Evolutionary conservation across 805 yeast genomes (phyloP), one percentile per base, ranked within the genome.

Genomic region (Candida sphagnicola): DNA sequence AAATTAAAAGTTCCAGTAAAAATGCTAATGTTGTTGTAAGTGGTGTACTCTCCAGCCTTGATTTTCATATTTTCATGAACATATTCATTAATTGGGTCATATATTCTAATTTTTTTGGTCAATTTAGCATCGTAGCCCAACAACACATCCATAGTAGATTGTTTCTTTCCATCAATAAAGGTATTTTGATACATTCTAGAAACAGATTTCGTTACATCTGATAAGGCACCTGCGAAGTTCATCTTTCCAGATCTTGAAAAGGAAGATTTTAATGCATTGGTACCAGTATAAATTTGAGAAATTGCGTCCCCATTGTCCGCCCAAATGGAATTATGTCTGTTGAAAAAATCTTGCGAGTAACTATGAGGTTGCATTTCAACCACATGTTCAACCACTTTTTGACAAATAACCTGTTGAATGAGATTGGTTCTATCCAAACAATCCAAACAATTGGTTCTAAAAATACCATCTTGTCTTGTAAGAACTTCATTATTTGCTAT

Each of bases 221-320:
- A 85, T n/a, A 93, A 62, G 0, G 97, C 96, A 25, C 98, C 97
- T 0, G 98, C 98, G 39, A 93, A 65, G 31, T 91, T 88, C 97
- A 90, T 89, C 53, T 90, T 91, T 17, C 99, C 99, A 19, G 86
- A 82, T 56, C 99, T 76, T 1, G 98, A 86, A 54, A 85, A 93
- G 3, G 96, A 88, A 0, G 96, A 86, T 60, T 93, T 93, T 42
- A 77, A 54, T 0, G 81, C 82, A 51, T 71, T 72, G 1, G 82
- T 77, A 4, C 77, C 73, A 2, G 81, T 75, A 50, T 80, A 80
- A 43, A 78, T 82, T 34, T 71, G 77, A 8, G 85, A 78, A 18
- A 80, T 75, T 15, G 74, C 77, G 49, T 80, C 85, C 1, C 85
- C 86, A 51, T 80, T 78, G 50, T 80, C 83, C 2, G 86, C 86